Evolutionary conservation across 2,329 filamentous ascomycete species (phyloP).

Genomic region (Sclerotinia subarctica): DNA sequence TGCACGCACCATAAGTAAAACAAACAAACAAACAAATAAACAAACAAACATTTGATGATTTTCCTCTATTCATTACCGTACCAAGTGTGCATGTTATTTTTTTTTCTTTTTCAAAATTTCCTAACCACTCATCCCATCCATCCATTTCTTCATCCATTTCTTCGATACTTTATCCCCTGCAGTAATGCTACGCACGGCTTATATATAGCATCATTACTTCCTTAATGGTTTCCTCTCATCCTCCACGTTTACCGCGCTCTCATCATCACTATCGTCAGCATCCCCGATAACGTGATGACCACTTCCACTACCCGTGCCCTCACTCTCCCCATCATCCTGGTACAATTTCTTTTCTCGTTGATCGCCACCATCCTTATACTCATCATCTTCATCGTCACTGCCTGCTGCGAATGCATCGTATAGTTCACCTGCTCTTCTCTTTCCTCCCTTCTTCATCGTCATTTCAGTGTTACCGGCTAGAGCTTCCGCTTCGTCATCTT

Average conservation of each 20-base stretch:
- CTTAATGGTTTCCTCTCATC: conserved; percentile 9
- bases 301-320: conserved; percentile 26
- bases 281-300: conserved; percentile 52
- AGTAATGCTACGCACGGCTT: not conserved
- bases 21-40: not conserved
- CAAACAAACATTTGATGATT: not conserved
- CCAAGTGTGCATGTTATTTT: not conserved
- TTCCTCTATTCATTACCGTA: not conserved
- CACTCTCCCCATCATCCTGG: conserved; percentile 38
- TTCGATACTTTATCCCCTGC: not conserved
- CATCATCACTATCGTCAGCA: conserved; percentile 44
- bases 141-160: not conserved
- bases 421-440: conserved; percentile 74
- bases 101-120: not conserved
- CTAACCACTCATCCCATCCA: not conserved
- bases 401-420: conserved; percentile 98
- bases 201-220: conserved; percentile 15
- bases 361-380: conserved; percentile 43
- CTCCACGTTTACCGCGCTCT: conserved; percentile 29
- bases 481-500: conserved; percentile 70
- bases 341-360: conserved; percentile 39
- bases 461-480: conserved; percentile 45
- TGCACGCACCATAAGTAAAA: not conserved
- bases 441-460: conserved; percentile 48
- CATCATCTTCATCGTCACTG: conserved; percentile 65